Conservation (phyloP, 139 green algal species). For the Limnomonas spitsbergensis region DNA sequence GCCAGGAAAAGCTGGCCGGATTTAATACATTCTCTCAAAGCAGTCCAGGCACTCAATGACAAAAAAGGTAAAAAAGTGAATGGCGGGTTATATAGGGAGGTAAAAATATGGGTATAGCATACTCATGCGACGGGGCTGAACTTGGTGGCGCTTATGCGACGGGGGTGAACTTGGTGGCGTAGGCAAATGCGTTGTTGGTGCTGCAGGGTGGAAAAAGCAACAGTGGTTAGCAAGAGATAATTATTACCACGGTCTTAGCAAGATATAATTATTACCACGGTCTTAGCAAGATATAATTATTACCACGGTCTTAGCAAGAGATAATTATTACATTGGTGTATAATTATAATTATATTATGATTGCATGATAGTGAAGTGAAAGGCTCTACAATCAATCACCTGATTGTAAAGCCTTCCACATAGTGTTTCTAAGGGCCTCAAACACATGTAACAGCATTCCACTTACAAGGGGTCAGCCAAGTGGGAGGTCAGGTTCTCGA, state of each 20-base stretch:
- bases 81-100: neutral
- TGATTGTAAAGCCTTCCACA: neutral
- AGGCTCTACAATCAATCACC: neutral
- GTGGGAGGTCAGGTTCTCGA: conserved; percentile 71
- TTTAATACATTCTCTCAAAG: too few species aligned
- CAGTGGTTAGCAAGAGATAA: too few species aligned
- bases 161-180: conserved; percentile 61
- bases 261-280: too few species aligned
- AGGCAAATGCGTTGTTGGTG: conserved; percentile 65
- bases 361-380: neutral
- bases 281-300: too few species aligned
- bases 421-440: neutral
- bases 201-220: conserved; percentile 39
- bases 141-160: neutral
- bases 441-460: neutral
- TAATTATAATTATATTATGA: too few species aligned
- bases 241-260: too few species aligned
- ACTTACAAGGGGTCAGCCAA: conserved; percentile 59
- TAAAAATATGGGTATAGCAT: neutral
- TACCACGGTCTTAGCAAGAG: too few species aligned
- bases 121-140: neutral
- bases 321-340: too few species aligned
- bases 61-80: neutral
- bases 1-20: neutral
- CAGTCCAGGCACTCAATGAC: too few species aligned